Evolutionary conservation across 2,329 filamentous ascomycete species (phyloP), one percentile per base, ranked within the genome.

Genomic region (Penicillium sp.): DNA sequence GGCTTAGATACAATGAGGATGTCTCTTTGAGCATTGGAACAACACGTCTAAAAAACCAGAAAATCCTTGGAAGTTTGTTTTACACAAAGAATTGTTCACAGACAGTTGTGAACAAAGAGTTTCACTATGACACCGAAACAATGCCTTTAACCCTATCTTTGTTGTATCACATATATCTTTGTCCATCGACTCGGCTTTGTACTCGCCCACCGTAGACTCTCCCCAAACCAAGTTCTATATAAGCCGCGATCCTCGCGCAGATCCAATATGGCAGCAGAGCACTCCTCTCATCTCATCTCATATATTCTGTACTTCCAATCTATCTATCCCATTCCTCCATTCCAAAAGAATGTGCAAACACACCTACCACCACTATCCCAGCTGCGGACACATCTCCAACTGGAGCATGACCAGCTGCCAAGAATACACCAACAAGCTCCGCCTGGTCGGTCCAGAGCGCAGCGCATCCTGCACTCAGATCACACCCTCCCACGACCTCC

Each of bases 311-410:
- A 15, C 13, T 27, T 33, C 10, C 44, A 45, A 9, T 29, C 2
- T 33, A 40, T 25, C 19, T 23, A 25, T 25, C 25, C 13, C 19
- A 46, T 33, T 10, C 1, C 3, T 39, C 16, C 8, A 11, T 11
- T 19, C 4, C 21, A 13, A 13, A 21, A 58, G 8, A n/a, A 72
- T 72, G 68, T 71, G 68, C 36, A 47, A 58, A 8, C 54, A 66
- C 34, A 67, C 54, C n/a, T 69, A 65, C 43, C 66, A 70, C 45
- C 68, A 69, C 53, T 68, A 67, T 44, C 54, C 60, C 11, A 19
- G 11, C 34, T 72, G 68, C 47, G 68, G 70, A 15, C 70, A 72
- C 43, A 70, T 72, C 36, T 56, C 65, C 45, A 61, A 60, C 38
- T 70, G 63, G 52, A 67, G 55, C 1, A 46, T 70, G n/a, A 57